A percentile compares a stretch with the other conserved stretches of the same genome.
phyloP scores from a whole-genome alignment of 2,329 filamentous ascomycete species.

The Colletotrichum liaoningense region DNA sequence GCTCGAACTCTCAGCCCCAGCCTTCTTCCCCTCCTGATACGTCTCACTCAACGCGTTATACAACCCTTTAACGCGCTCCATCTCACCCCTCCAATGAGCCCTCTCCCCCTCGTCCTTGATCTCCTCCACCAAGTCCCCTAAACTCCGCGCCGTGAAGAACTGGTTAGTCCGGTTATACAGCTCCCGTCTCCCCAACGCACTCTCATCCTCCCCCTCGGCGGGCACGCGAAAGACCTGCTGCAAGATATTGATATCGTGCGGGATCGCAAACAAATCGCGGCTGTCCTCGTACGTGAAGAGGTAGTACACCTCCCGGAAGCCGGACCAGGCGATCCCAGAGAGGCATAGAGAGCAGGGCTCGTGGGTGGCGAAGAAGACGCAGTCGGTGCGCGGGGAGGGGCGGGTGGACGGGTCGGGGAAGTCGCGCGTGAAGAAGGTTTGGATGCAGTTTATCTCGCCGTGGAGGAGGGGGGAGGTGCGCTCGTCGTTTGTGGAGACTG shows the following conservation, averaged over 20 bases:
- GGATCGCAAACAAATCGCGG: conserved; percentile 65
- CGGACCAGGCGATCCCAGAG: conserved; percentile 68
- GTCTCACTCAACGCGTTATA: conserved; percentile 59
- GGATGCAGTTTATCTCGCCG: conserved; percentile 71
- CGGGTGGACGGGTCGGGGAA: conserved; percentile 49
- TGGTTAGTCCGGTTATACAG: conserved; percentile 68
- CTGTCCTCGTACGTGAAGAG: conserved; percentile 71
- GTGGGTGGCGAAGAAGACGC: conserved; percentile 69
- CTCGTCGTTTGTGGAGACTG: conserved; percentile 68
- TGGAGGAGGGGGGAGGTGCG: conserved; percentile 65
- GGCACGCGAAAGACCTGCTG: conserved; percentile 65
- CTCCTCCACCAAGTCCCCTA: conserved; percentile 52
- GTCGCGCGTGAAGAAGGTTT: conserved; percentile 61
- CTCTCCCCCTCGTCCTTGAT: conserved; percentile 49
- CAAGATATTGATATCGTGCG: conserved; percentile 68
- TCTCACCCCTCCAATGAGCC: conserved; percentile 50
- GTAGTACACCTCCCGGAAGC: conserved; percentile 67
- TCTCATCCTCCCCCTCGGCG: conserved; percentile 49
- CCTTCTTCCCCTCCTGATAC: conserved; percentile 60
- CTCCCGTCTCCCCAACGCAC: conserved; percentile 49
- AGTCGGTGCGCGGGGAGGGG: conserved; percentile 55
- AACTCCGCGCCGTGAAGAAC: conserved; percentile 61
- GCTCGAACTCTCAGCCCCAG: conserved; percentile 56
- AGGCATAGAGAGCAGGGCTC: conserved; percentile 70
- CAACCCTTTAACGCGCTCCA: conserved; percentile 59